Evolutionary conservation across 129 eudicot genomes (phyloP).

Genomic region (Flaveria linearis): DNA sequence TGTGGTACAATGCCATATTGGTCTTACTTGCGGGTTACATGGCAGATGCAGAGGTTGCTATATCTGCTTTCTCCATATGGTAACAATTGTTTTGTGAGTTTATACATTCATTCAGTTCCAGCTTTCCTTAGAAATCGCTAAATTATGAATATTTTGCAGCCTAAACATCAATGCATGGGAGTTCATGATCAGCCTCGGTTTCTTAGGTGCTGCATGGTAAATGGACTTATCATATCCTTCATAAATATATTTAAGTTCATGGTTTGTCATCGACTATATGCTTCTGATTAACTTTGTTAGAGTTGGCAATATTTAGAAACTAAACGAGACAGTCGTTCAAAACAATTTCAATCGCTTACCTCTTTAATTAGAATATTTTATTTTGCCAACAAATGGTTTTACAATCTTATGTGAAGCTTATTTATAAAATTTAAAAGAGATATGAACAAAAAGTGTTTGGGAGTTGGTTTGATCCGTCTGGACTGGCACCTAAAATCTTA

Average conservation of each 20-base stretch:
- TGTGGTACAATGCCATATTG: slow-evolving; percentile 75
- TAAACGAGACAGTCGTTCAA: background rate
- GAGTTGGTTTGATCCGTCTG: background rate
- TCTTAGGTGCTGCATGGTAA: slow-evolving; percentile 93
- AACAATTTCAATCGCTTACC: background rate
- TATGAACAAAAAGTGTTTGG: background rate
- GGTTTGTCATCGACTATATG: background rate
- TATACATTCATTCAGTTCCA: background rate
- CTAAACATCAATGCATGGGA: slow-evolving; percentile 67
- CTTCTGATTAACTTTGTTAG: background rate
- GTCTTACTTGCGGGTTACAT: slow-evolving; percentile 78
- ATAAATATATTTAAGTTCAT: background rate
- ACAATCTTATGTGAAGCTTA: background rate
- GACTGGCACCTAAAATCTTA: background rate
- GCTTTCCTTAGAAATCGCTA: background rate
- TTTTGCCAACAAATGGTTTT: slow-evolving; percentile 2
- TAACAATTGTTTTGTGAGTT: slow-evolving; percentile 20
- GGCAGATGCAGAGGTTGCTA: slow-evolving; percentile 70
- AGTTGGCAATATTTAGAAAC: background rate
- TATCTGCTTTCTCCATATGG: slow-evolving; percentile 88
- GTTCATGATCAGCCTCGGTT: slow-evolving; percentile 72
- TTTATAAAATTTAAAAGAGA: background rate
- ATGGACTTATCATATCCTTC: background rate
- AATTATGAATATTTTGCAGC: slow-evolving; percentile 44
- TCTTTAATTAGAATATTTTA: background rate